Evolutionary conservation across 75 land plant genomes (phyloP).

Genomic region (Sequoiadendron giganteum): DNA sequence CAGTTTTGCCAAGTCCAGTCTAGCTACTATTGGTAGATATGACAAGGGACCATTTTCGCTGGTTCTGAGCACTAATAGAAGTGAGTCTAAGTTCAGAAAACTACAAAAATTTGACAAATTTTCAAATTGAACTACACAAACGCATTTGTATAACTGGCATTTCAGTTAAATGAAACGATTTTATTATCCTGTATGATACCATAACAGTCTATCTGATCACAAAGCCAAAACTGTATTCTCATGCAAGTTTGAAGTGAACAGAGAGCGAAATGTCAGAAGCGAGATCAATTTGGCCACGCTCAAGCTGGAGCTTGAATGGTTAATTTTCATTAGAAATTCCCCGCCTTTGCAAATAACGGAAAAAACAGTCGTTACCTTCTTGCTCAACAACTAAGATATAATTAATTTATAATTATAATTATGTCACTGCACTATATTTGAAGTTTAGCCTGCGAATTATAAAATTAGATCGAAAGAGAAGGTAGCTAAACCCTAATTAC

Average conservation of each 20-base stretch:
- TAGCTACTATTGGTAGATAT: background rate
- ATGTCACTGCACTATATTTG: too few species aligned
- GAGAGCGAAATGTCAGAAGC: background rate
- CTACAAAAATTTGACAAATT: background rate
- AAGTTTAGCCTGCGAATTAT: background rate
- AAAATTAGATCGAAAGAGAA: background rate
- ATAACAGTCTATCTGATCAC: background rate
- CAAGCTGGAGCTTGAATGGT: background rate
- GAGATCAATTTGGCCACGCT: background rate
- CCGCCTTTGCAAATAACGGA: background rate
- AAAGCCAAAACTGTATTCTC: background rate
- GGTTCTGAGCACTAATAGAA: background rate
- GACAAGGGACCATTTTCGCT: background rate
- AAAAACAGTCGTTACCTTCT: background rate
- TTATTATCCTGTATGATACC: background rate
- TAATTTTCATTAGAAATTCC: too few species aligned
- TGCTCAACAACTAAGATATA: background rate
- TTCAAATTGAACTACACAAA: background rate
- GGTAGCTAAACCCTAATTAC: background rate
- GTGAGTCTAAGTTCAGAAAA: background rate
- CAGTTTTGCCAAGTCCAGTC: background rate
- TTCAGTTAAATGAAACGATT: background rate
- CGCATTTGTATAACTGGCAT: background rate
- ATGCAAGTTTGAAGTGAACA: background rate
- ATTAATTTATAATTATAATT: too few species aligned